Base-by-base conservation (phyloP, 2,329 filamentous ascomycete species). In the Fusarium goolgardi region DNA sequence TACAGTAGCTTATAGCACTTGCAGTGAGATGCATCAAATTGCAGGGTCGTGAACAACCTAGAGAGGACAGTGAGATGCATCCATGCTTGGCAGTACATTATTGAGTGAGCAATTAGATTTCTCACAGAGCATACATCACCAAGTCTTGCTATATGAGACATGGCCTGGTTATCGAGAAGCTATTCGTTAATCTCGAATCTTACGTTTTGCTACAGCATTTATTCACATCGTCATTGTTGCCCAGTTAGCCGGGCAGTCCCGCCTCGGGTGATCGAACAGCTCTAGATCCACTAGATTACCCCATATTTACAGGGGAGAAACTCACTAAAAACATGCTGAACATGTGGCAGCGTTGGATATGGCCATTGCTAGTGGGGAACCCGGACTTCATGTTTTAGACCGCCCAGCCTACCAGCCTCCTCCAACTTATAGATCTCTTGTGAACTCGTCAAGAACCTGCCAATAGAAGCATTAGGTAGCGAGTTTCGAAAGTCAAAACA, bases 221-320 rank as follows among this genome's bases (percentile, higher is more conserved):
- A 41, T 49, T 54, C 35, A 31, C 31, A 60, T 40, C 39, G 49
- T 61, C 44, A 31, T 29, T 46, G 37, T 49, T 40, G 31, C 39
- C 39, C 37, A 69, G 46, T 35, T 35, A 29, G 27, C 27, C 27
- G 27, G 9, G 10, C 32, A 35, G 27, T 40, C 55, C 37, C 34
- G 47, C 39, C 35, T 66, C 31, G 37, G 41, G 35, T 43, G 21
- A 39, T 25, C 32, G 47, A 34, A 27, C 47, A 39, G 58, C 29
- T 69, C 37, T 13, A 41, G 49, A 49, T 49, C 59, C 59, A 68
- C 50, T 25, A 20, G 15, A 34, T 54, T 59, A 47, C 64, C 66
- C 65, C 65, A 55, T 54, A 47, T 59, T 60, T 67, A 31, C 55
- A 59, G 64, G 59, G 59, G 59, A 59, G 47, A 54, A 43, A 52